Base-by-base conservation (phyloP, 2,329 filamentous ascomycete species). In the Boeremia lycopersici region DNA sequence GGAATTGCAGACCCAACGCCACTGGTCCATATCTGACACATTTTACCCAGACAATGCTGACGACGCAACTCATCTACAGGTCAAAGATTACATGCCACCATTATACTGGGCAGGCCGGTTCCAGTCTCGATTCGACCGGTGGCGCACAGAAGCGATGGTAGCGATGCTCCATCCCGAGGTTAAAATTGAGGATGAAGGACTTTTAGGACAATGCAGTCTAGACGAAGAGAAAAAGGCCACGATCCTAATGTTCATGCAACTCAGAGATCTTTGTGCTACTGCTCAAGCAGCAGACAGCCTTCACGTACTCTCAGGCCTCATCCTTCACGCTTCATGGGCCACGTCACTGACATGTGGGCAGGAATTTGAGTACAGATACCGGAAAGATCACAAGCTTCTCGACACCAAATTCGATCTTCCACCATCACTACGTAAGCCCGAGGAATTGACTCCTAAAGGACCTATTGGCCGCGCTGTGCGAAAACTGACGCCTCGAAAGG, bases 21-120 rank as follows among this genome's bases (percentile, higher is more conserved):
- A 38, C 12, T 59, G 61, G 60, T 54, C 45, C 33, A 53, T 54
- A 3, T 49, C 42, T 23, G 48, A 54, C 2, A 13, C 19, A 25
- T 47, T 54, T 2, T 46, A 31, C 47, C 19, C 47, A 52, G 41
- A 53, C 8, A 52, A 25, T 63, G 63, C 69, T 71, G 51, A 73
- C 60, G 23, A 50, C 56, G 23, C 43, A 43, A 17, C 48, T 35
- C 33, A 44, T 41, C 23, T 55, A 19, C 70, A 73, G 71, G 62
- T 74, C 17, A 65, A 62, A 61, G 65, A 72, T 23, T 70, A 68
- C 17, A 73, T 73, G 71, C 70, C 69, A 33, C 55, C 63, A 2
- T 43, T 65, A 6, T 74, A 72, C 49, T 74, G 72, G 72, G 71
- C 72, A 6, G 72, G 71, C 8, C 63, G 72, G 8, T 73, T 74